Evolutionary conservation across 768 basidiomycete species (phyloP).

Genomic region (Boletus edulis): DNA sequence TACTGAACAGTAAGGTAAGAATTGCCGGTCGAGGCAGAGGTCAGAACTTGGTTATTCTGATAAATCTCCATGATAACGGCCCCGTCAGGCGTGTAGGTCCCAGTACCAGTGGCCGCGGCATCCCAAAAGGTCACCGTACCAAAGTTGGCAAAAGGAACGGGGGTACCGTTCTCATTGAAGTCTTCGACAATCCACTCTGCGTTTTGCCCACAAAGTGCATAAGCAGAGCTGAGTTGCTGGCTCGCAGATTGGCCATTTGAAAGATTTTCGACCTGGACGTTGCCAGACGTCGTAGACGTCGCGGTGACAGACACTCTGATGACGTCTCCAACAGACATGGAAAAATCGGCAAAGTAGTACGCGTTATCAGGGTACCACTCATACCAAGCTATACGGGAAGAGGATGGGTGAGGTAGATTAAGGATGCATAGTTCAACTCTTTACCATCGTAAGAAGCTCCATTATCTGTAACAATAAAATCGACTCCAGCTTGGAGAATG

Average conservation of each 20-base stretch:
- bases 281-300: neutral
- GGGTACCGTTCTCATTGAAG: neutral
- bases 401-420: neutral
- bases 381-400: neutral
- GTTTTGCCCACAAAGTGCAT: neutral
- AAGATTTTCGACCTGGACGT: conserved; percentile 5
- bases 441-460: neutral
- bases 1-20: neutral
- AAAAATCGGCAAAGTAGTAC: neutral
- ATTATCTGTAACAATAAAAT: neutral
- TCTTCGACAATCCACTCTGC: conserved; percentile 14
- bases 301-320: neutral
- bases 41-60: conserved; percentile 1
- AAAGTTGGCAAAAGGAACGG: conserved; percentile 1
- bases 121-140: conserved; percentile 3
- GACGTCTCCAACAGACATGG: neutral
- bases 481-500: neutral
- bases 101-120: neutral
- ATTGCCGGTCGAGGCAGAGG: neutral
- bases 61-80: neutral
- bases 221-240: neutral
- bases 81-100: neutral
- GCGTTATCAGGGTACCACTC: neutral
- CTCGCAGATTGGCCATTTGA: neutral
- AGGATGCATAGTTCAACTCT: neutral